A percentile compares a stretch with the other conserved stretches of the same genome.
Conservation (phyloP, 805 yeast genomes). For the Nakazawaea laoshanensis region DNA sequence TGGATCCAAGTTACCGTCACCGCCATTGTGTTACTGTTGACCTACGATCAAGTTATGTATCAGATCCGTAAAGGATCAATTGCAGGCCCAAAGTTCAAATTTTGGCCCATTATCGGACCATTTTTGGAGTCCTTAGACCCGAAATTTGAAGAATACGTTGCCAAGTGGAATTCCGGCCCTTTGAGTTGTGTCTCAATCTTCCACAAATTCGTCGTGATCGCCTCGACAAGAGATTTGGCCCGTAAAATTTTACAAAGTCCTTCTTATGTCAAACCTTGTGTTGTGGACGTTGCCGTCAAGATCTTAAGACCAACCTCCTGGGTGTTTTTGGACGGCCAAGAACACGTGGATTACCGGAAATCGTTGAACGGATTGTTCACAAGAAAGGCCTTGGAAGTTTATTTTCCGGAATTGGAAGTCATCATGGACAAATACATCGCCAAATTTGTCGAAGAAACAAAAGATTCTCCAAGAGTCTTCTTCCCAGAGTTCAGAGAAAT, state of each 20-base stretch:
- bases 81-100: constrained; percentile 82
- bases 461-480: constrained; percentile 59
- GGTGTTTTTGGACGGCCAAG: constrained; percentile 97
- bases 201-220: constrained; percentile 96
- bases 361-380: constrained; percentile 87
- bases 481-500: constrained; percentile 95
- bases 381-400: constrained; percentile 69
- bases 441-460: constrained; percentile 47
- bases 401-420: constrained; percentile 77
- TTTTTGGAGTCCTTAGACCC: constrained; percentile 92
- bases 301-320: constrained; percentile 92
- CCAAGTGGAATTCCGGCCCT: constrained; percentile 93
- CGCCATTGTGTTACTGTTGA: constrained; percentile 35
- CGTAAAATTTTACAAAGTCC: constrained; percentile 84
- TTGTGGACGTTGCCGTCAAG: constrained; percentile 93
- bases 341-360: constrained; percentile 87
- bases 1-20: constrained; percentile 49
- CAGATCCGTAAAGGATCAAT: constrained; percentile 76
- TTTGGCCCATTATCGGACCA: constrained; percentile 96
- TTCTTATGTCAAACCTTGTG: constrained; percentile 89
- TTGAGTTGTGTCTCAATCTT: constrained; percentile 94
- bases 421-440: constrained; percentile 79
- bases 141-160: constrained; percentile 85
- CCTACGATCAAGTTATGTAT: constrained; percentile 74
- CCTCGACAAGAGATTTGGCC: constrained; percentile 79